These are phyloP conservation scores for Apocynum venetum DNA, from an alignment of 257 asterid species.

Conservation along the genomic window DNA sequence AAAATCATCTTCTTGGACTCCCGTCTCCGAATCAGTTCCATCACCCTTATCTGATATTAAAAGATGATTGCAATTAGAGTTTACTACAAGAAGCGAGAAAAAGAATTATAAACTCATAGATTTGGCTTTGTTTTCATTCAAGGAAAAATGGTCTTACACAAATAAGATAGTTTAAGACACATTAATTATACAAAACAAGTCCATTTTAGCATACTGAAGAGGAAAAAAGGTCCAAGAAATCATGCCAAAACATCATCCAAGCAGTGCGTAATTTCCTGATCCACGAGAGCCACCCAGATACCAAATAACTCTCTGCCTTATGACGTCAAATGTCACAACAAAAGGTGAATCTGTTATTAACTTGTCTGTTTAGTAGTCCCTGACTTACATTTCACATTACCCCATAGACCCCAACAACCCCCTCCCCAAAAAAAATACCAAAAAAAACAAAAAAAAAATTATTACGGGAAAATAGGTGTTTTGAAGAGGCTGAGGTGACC, in stretches of 20 bases:
- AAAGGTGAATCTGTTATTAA: not conserved
- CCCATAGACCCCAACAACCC: not conserved
- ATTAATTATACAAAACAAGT: not conserved
- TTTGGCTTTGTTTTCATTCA: not conserved
- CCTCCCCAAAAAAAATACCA: not conserved
- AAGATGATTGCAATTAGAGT: conserved; percentile 1
- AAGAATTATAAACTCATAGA: not conserved
- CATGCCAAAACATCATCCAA: not conserved
- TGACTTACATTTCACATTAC: not conserved
- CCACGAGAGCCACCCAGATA: not conserved
- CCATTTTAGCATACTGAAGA: not conserved
- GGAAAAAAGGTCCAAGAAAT: not conserved
- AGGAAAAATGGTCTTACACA: not conserved
- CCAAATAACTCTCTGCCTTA: not conserved
- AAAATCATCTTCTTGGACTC: conserved; percentile 68
- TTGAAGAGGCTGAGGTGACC: not conserved
- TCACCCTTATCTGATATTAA: conserved; percentile 69
- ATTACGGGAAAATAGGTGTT: not conserved
- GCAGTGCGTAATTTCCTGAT: not conserved
- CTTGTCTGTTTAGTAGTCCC: not conserved
- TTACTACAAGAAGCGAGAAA: not conserved
- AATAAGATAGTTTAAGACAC: not conserved
- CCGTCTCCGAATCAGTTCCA: conserved; percentile 62
- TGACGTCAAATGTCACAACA: not conserved
- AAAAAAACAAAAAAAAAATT: not conserved